Evolutionary conservation across 2,329 filamentous ascomycete genomes (phyloP), one percentile per base, ranked within the genome.

Genomic region (Aspergillus puulaauensis): DNA sequence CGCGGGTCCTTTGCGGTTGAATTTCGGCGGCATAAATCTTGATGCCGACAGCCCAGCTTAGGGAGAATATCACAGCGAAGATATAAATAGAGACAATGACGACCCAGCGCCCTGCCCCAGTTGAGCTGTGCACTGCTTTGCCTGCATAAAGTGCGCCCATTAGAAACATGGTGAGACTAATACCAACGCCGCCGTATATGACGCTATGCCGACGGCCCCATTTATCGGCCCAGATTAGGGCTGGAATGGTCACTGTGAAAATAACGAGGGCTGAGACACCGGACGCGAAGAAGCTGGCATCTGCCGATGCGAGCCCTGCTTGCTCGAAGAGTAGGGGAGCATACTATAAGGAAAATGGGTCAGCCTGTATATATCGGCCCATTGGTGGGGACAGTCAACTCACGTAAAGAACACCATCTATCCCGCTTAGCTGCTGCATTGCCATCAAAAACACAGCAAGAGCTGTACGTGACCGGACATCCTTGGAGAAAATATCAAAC

Each of bases 331-430:
- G 75, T 0, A 82, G 70, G 0, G 86, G 86, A 0, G 85, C 83
- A 57, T 88, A 88, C 79, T 84, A 52, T 9, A 9, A 8, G 44
- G 48, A 12, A 15, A 39, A 3, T 24, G n/a, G 3, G 4, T 23
- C 3, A 49, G 31, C 46, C 27, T 31, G 8, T 49, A 17, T 27
- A 17, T 6, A 31, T 31, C 11, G 49, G 35, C 3, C 8, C 44
- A 39, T 12, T 8, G 41, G 19, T 37, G 31, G 27, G 5, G 39
- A 8, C 3, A 6, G 4, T 17, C 9, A 41, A 73, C 79, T 67
- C 66, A 84, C 83, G 57, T 86, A 87, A 23, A 86, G 75, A 5
- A 88, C 79, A 0, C 82, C 85, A 61, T 88, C 86, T 50, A 88
- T 87, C 0, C 86, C 85, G 27, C 77, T 82, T 0, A 87, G 71